Conservation (phyloP, 169 alveolate species). For the Plasmodium ovale region DNA sequence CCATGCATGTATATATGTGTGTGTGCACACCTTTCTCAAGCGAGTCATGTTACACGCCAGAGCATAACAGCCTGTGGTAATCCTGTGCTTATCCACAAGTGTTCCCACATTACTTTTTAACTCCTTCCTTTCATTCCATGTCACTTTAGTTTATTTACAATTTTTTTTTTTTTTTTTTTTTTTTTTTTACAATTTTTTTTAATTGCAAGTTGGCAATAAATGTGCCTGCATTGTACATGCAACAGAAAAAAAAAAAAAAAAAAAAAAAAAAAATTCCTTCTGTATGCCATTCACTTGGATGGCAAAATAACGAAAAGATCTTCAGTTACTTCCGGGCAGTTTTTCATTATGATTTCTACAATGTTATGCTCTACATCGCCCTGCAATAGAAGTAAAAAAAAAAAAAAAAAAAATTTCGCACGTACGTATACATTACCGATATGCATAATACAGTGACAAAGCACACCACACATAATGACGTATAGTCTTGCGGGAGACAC, state of each 20-base stretch:
- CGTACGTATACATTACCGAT: too few relatives aligned
- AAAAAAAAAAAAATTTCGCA: neutral
- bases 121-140: too few relatives aligned
- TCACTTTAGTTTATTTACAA: too few relatives aligned
- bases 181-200: too few relatives aligned
- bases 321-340: constrained; percentile 82
- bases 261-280: too few relatives aligned
- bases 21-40: neutral
- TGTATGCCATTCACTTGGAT: constrained; percentile 53
- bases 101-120: too few relatives aligned
- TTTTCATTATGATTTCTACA: constrained; percentile 79
- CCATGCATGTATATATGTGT: neutral
- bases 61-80: neutral
- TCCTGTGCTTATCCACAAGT: neutral
- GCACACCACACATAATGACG: too few relatives aligned
- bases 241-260: neutral
- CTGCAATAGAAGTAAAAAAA: constrained; percentile 30
- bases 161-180: neutral
- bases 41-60: neutral
- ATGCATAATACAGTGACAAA: too few relatives aligned
- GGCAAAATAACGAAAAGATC: constrained; percentile 80
- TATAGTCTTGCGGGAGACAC: too few relatives aligned
- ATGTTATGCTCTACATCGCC: constrained; percentile 86
- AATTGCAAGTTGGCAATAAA: neutral
- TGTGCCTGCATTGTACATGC: neutral